These are phyloP conservation scores for Decorospora gaudefroyi DNA, from an alignment of 2,329 filamentous ascomycete species.

Conservation along the genomic window DNA sequence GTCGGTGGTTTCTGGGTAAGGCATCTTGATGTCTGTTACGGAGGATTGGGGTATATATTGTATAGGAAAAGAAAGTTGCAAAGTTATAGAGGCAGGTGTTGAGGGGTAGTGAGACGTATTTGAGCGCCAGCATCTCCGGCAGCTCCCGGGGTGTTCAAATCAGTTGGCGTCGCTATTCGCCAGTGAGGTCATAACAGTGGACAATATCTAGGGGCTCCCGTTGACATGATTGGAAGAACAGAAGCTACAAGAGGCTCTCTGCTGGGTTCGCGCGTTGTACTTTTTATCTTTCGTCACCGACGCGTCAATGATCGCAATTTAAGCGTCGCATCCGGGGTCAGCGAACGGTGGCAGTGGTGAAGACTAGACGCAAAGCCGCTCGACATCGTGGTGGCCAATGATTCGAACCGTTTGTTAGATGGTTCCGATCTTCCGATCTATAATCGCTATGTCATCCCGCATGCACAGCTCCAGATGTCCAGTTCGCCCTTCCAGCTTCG, in stretches of 20 bases:
- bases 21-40: slow-evolving; percentile 46
- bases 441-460: no score
- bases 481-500: no score
- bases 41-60: slow-evolving; percentile 8
- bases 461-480: no score
- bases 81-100: slow-evolving; percentile 18
- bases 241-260: slow-evolving; percentile 5
- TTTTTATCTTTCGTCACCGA: slow-evolving; percentile 13
- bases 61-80: slow-evolving; percentile 11
- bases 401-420: slow-evolving; percentile 1
- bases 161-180: slow-evolving; percentile 35
- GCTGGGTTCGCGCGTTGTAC: slow-evolving; percentile 8
- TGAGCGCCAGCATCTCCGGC: slow-evolving; percentile 30
- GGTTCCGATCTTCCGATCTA: slow-evolving; percentile 7
- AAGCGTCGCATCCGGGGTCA: slow-evolving; percentile 9
- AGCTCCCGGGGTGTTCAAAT: slow-evolving; percentile 26
- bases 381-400: slow-evolving; percentile 1
- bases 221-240: slow-evolving; percentile 9
- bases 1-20: slow-evolving; percentile 57
- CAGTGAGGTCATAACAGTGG: slow-evolving; percentile 43
- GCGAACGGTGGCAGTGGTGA: slow-evolving; percentile 1
- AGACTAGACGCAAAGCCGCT: slow-evolving; percentile 1
- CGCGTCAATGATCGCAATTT: slow-evolving; percentile 15
- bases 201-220: slow-evolving; percentile 16
- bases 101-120: slow-evolving; percentile 37